These are phyloP conservation scores for Achlya hypogyna DNA, from an alignment of 352 stramenopile species.

Conservation along the genomic window DNA sequence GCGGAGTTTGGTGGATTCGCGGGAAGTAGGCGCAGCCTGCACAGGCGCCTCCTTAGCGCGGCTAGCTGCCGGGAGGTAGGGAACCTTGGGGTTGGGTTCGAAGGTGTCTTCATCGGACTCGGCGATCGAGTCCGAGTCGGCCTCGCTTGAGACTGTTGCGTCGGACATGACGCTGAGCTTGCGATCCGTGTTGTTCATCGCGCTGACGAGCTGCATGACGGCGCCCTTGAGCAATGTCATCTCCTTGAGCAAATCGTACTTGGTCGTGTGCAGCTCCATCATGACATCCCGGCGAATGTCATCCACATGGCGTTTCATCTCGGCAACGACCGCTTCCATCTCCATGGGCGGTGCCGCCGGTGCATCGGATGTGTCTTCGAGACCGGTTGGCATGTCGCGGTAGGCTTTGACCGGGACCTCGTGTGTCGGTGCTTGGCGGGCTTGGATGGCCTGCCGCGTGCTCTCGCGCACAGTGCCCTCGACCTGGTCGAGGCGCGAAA, in stretches of 20 bases:
- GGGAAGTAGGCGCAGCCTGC: too few species aligned
- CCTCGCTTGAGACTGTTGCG: conserved; percentile 20
- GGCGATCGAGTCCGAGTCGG: conserved; percentile 30
- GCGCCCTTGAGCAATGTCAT: conserved; percentile 67
- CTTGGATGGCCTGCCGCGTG: not conserved
- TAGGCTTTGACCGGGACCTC: not conserved
- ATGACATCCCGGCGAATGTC: conserved; percentile 68
- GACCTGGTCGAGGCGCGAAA: conserved; percentile 4
- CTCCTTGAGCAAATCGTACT: conserved; percentile 82
- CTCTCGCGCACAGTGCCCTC: not conserved
- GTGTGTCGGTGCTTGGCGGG: not conserved
- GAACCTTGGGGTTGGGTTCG: not conserved
- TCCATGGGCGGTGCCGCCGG: not conserved
- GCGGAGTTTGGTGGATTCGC: not conserved
- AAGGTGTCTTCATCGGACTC: conserved; percentile 24
- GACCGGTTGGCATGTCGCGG: not conserved
- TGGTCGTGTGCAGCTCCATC: conserved; percentile 72
- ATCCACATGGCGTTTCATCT: conserved; percentile 58
- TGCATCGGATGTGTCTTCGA: not conserved
- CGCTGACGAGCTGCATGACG: conserved; percentile 41
- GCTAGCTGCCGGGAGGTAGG: not conserved
- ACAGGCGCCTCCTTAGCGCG: not conserved
- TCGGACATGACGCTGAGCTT: conserved; percentile 18
- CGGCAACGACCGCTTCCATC: conserved; percentile 32
- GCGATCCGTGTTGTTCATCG: conserved; percentile 17